Evolutionary conservation across 2,329 filamentous ascomycete species (phyloP).

Genomic region (Cladophialophora psammophila): DNA sequence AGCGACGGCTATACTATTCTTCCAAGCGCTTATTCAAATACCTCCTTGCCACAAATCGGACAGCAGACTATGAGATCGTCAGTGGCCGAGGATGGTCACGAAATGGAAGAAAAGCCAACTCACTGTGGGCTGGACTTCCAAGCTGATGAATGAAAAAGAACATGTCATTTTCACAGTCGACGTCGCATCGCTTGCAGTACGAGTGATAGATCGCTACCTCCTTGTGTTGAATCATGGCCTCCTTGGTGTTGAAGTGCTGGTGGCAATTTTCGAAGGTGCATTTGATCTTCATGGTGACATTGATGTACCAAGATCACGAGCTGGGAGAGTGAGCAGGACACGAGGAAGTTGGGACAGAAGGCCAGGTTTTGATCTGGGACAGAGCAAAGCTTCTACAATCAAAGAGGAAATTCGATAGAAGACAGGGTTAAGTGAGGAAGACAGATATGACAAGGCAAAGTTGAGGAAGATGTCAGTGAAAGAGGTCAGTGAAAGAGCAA

Average conservation of each 20-base stretch:
- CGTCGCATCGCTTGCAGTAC: constrained; percentile 52
- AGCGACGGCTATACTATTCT: constrained; percentile 1
- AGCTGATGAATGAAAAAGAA: constrained; percentile 59
- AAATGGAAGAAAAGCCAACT: constrained; percentile 14
- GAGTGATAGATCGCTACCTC: constrained; percentile 48
- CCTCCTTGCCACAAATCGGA: constrained; percentile 62
- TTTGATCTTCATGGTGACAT: constrained; percentile 35
- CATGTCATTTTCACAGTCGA: constrained; percentile 57
- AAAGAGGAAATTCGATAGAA: neutral
- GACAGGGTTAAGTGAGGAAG: neutral
- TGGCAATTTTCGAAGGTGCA: constrained; percentile 59
- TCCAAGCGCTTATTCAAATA: neutral
- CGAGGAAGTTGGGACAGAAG: neutral
- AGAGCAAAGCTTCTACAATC: neutral
- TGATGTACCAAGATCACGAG: neutral
- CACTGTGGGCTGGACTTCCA: constrained; percentile 53
- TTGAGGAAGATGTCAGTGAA: neutral
- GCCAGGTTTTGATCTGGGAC: neutral
- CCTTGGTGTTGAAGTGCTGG: constrained; percentile 53
- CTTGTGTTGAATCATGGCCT: constrained; percentile 62
- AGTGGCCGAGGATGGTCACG: constrained; percentile 7
- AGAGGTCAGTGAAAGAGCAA: neutral
- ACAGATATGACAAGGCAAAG: neutral
- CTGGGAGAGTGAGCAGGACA: neutral
- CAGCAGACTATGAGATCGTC: constrained; percentile 52